Evolutionary conservation across 1,139 yeast species (phyloP).

Genomic region (Scheffersomyces lignicola): DNA sequence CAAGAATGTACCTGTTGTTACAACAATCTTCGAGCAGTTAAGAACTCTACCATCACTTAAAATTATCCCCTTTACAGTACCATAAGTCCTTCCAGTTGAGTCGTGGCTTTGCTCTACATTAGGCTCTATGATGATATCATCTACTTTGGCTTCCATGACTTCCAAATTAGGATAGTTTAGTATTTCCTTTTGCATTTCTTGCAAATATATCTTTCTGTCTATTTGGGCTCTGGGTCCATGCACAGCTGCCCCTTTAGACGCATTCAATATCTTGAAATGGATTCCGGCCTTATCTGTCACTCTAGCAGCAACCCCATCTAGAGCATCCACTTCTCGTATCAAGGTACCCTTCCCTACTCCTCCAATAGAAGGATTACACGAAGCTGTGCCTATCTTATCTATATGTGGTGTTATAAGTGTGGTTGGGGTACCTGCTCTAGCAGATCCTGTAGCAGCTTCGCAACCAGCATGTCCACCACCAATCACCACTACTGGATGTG

Average conservation of each 20-base stretch:
- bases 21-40: slow-evolving; percentile 66
- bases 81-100: slow-evolving; percentile 36
- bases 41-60: slow-evolving; percentile 66
- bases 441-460: slow-evolving; percentile 94
- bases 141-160: slow-evolving; percentile 74
- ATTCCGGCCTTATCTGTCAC: slow-evolving; percentile 92
- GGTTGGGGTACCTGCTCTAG: slow-evolving; percentile 76
- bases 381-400: slow-evolving; percentile 84
- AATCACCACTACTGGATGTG: slow-evolving; percentile 75
- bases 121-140: slow-evolving; percentile 74
- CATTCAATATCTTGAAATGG: slow-evolving; percentile 83
- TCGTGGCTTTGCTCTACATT: slow-evolving; percentile 19
- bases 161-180: slow-evolving; percentile 57
- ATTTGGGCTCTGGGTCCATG: slow-evolving; percentile 99
- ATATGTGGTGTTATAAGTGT: slow-evolving; percentile 75
- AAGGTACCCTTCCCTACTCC: slow-evolving; percentile 98
- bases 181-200: slow-evolving; percentile 76
- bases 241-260: slow-evolving; percentile 93
- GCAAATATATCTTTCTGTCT: slow-evolving; percentile 75
- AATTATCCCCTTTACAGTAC: slow-evolving; percentile 66
- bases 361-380: slow-evolving; percentile 97
- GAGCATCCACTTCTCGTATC: slow-evolving; percentile 89
- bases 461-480: slow-evolving; percentile 99
- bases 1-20: slow-evolving; percentile 94
- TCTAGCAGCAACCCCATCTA: slow-evolving; percentile 86